Evolutionary conservation across 495 filamentous ascomycete species (phyloP).

Genomic region (Penicillium samsonianum): DNA sequence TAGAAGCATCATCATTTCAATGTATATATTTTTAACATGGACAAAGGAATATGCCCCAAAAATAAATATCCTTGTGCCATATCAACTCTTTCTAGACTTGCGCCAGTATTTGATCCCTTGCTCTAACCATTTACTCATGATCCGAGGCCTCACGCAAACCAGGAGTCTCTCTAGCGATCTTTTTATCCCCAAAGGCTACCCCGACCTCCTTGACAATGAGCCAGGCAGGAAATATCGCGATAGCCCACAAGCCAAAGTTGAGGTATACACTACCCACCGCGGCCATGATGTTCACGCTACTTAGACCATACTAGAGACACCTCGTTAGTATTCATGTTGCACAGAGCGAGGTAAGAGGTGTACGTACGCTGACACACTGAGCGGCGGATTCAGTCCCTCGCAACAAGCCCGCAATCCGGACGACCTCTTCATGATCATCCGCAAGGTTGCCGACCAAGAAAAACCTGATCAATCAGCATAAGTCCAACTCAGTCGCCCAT

Average conservation of each 20-base stretch:
- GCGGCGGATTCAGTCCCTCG: conserved; percentile 63
- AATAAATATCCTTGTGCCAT: not conserved
- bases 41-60: not conserved
- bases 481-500: not conserved
- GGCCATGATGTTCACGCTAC: conserved; percentile 57
- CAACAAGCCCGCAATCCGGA: conserved; percentile 61
- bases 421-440: conserved; percentile 53
- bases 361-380: conserved; percentile 56
- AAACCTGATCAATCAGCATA: conserved; percentile 44
- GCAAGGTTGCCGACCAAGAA: conserved; percentile 63
- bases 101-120: not conserved
- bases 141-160: conserved; percentile 18
- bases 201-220: conserved; percentile 57
- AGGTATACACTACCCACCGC: conserved; percentile 60
- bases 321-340: conserved; percentile 9
- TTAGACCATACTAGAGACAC: conserved; percentile 52
- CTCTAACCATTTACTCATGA: conserved; percentile 7
- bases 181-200: conserved; percentile 34
- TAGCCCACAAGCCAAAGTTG: conserved; percentile 62
- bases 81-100: not conserved
- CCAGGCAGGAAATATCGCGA: conserved; percentile 61
- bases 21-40: conserved; percentile 9
- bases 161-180: conserved; percentile 35
- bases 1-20: conserved; percentile 1
- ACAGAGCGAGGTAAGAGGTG: not conserved